A percentile compares a stretch with the other conserved stretches of the same genome.
Evolutionary conservation across 352 stramenopile genomes (phyloP).

Genomic region (Peronospora belbahrii): DNA sequence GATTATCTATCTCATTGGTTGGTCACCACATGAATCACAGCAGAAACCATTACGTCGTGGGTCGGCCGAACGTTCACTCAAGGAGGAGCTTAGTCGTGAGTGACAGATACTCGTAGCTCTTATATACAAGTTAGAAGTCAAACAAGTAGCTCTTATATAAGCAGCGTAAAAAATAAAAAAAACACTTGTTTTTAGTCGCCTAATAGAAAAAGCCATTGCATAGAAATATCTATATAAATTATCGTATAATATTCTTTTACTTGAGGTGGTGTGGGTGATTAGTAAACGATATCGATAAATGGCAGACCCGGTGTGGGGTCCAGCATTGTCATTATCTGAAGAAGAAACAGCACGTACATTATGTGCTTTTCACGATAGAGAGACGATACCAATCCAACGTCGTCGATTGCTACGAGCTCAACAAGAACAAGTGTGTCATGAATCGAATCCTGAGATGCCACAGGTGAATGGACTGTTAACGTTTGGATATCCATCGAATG

Average conservation of each 20-base stretch:
- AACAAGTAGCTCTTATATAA: not conserved
- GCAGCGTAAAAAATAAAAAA: no score
- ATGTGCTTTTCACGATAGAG: constrained; percentile 16
- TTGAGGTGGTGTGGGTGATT: no score
- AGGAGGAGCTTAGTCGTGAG: constrained; percentile 44
- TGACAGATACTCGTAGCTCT: not conserved
- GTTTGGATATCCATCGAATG: constrained; percentile 6
- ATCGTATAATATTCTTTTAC: no score
- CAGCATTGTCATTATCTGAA: constrained; percentile 17
- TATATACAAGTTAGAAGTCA: not conserved
- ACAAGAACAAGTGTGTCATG: not conserved
- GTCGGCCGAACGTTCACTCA: constrained; percentile 60
- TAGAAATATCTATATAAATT: no score
- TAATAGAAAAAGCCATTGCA: no score
- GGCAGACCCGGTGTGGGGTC: constrained; percentile 25
- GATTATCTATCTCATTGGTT: constrained; percentile 97
- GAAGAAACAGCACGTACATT: constrained; percentile 24
- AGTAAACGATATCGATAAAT: constrained; percentile 8
- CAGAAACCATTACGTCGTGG: constrained; percentile 85
- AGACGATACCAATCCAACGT: constrained; percentile 2
- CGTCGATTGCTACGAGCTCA: not conserved
- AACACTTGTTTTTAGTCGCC: no score
- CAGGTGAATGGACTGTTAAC: not conserved
- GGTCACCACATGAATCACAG: constrained; percentile 93
- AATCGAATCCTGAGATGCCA: constrained; percentile 1